Evolutionary conservation across 768 basidiomycete genomes (phyloP).

Genomic region (Lentinula lateritia): DNA sequence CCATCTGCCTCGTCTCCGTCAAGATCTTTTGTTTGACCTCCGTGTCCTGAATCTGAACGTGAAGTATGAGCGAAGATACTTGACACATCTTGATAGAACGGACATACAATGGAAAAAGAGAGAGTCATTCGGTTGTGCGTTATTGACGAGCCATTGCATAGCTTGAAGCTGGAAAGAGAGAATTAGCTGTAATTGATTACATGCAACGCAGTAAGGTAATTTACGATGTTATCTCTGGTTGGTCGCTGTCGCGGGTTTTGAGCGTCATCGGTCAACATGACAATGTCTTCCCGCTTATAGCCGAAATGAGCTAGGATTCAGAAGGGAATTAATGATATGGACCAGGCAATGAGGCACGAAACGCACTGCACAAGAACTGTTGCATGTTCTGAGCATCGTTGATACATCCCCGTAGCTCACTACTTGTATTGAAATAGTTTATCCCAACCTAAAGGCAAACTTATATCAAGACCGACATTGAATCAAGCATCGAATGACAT

Average conservation of each 20-base stretch:
- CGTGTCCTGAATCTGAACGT: slow-evolving; percentile 80
- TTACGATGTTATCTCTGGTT: slow-evolving; percentile 75
- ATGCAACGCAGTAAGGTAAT: slow-evolving; percentile 14
- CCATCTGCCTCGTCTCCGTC: slow-evolving; percentile 87
- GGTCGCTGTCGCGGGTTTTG: slow-evolving; percentile 58
- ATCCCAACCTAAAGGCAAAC: slow-evolving; percentile 66
- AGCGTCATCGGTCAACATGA: slow-evolving; percentile 78
- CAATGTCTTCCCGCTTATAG: slow-evolving; percentile 77
- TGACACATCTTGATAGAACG: not conserved
- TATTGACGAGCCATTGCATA: slow-evolving; percentile 89
- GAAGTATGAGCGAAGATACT: not conserved
- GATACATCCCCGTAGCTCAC: slow-evolving; percentile 79
- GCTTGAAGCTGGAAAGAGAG: slow-evolving; percentile 48
- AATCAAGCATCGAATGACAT: slow-evolving; percentile 19
- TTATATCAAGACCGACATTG: not conserved
- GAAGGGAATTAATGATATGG: not conserved
- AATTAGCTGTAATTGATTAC: not conserved
- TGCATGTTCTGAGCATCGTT: slow-evolving; percentile 86
- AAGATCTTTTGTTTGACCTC: slow-evolving; percentile 80
- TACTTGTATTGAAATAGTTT: slow-evolving; percentile 69
- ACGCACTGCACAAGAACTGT: slow-evolving; percentile 67
- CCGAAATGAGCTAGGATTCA: slow-evolving; percentile 44
- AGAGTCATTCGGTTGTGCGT: slow-evolving; percentile 76
- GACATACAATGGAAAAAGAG: slow-evolving; percentile 84
- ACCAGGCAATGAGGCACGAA: not conserved